Evolutionary conservation across 2,329 filamentous ascomycete species (phyloP).

Genomic region (Tolypocladium amazonense): DNA sequence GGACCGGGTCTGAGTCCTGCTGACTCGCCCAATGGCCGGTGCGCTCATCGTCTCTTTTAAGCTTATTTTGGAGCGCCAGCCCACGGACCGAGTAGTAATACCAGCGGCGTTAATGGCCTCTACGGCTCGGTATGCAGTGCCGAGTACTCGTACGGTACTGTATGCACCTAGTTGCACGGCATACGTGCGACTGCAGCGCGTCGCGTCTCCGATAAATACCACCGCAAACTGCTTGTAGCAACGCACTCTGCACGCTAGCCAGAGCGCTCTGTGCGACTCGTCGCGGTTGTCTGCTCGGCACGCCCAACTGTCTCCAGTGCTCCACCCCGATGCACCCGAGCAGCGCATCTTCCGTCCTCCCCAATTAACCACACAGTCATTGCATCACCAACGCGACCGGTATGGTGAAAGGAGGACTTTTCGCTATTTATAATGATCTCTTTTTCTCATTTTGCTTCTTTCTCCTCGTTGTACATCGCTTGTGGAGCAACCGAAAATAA

Average conservation of each 20-base stretch:
- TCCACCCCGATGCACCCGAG: neutral
- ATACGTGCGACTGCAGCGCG: neutral
- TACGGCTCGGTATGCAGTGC: neutral
- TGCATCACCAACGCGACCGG: neutral
- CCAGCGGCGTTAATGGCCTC: neutral
- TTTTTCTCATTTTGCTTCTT: neutral
- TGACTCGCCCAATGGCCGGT: neutral
- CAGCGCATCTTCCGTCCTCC: neutral
- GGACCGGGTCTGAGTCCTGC: neutral
- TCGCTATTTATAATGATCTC: neutral
- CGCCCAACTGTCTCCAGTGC: neutral
- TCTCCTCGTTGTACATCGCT: neutral
- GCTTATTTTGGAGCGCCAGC: neutral
- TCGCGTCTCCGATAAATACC: neutral
- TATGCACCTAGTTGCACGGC: neutral
- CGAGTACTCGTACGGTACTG: no score
- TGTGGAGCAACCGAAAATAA: neutral
- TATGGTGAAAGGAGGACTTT: neutral
- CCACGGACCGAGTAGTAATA: neutral
- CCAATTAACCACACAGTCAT: neutral
- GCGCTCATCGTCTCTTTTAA: neutral
- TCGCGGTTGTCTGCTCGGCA: neutral
- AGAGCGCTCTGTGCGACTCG: neutral
- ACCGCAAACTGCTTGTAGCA: neutral
- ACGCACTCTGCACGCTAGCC: neutral